Conservation (phyloP, 225 moss, liverwort and hornwort species). For the Physcomitrellopsis africana region DNA sequence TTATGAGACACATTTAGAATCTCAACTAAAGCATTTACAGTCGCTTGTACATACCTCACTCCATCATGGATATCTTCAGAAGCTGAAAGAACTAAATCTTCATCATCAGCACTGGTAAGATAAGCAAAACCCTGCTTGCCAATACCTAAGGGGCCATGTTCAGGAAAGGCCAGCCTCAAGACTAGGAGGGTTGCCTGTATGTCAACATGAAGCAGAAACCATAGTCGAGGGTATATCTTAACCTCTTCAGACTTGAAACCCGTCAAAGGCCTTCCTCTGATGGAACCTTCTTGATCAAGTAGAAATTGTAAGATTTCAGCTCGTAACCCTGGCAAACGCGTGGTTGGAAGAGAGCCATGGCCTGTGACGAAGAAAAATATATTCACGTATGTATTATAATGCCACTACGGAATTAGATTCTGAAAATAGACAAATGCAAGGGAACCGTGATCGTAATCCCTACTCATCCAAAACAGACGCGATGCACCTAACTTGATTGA, state of each 20-base stretch:
- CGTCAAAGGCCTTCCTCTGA: constrained; percentile 45
- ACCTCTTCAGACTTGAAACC: constrained; percentile 42
- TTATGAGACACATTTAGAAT: constrained; percentile 52
- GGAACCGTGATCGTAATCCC: constrained; percentile 7
- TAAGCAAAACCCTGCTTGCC: constrained; percentile 81
- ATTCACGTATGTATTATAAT: not conserved
- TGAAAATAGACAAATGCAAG: not conserved
- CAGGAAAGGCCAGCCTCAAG: constrained; percentile 88
- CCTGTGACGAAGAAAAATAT: constrained; percentile 53
- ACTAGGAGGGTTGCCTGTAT: constrained; percentile 81
- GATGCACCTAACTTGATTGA: constrained; percentile 21
- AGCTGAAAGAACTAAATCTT: constrained; percentile 45
- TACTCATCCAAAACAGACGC: constrained; percentile 15
- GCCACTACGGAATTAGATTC: constrained; percentile 19
- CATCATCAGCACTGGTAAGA: constrained; percentile 51
- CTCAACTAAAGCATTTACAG: constrained; percentile 77
- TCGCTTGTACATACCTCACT: constrained; percentile 76
- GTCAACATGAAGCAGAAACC: constrained; percentile 84
- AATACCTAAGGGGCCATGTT: constrained; percentile 85
- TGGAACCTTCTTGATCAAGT: constrained; percentile 72
- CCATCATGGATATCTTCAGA: constrained; percentile 70
- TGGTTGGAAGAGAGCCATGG: constrained; percentile 67
- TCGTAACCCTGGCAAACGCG: constrained; percentile 77
- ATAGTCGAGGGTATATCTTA: constrained; percentile 71
- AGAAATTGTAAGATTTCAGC: constrained; percentile 84